Base-by-base conservation (phyloP, 129 eudicot species). In the Logfia minima region DNA sequence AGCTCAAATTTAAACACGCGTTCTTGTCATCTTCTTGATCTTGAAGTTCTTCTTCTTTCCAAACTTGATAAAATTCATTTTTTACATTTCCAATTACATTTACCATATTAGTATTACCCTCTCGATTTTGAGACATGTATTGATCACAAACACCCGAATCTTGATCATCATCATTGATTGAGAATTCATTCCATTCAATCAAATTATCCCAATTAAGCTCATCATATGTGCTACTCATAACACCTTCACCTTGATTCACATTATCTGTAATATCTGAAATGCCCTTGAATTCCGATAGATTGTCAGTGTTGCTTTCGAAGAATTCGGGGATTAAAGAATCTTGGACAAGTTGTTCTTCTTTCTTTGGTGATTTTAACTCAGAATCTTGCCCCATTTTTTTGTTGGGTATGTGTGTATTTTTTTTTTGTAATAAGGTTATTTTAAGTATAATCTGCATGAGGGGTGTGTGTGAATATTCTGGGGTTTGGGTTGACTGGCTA, bases 1-100 rank as follows among this genome's bases (percentile, higher is more conserved):
- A 83, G 75, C 77, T 86, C 59, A 86, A 34, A 28, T 83, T 80
- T 63, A 86, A 74, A 48, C 77, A 26, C 31, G 16, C 34, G 37
- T 77, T 76, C 69, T 70, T 83, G 19, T 80, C 85, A 7, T 81
- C 81, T 10, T 77, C 59, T 4, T 77, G 75, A 24, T 81, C 75
- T 66, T 75, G 58, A 19, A 29, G 55, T 70, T 68, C 76, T 28
- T 79, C 72, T 26, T 43, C 82, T 28, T 74, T 70, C 84, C 68
- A 75, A 71, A 75, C 11, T 43, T 60, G 84, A 55, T 26, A 28
- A 67, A 32, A 41, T 29, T 76, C 86, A 16, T 28, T 24, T 29
- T 83, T 82, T 14, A 86, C 32, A 8, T 29, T 48, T 71, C 76
- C 65, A 58, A 60, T 64, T 18, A 63, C 29, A 70, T 80, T 59